Base-by-base conservation (phyloP, 2,329 filamentous ascomycete genomes). In the Alternaria dauci region DNA sequence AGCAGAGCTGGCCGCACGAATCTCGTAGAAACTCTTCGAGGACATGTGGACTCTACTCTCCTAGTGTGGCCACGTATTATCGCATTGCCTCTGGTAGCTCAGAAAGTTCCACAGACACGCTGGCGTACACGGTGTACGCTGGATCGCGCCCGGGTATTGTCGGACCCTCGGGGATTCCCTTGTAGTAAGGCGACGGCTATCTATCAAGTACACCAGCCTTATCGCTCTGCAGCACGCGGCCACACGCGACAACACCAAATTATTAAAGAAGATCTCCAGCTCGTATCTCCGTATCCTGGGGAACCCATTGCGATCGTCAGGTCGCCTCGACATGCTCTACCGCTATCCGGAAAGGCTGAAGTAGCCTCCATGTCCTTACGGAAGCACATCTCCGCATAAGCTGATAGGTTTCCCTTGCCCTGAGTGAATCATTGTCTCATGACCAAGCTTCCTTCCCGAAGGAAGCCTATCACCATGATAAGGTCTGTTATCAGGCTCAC, bases 391-490 rank as follows among this genome's bases (percentile, higher is more conserved):
- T 59, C 57, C 52, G 52, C 28, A 51, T 30, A 34, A 32, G 32
- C 43, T 55, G 58, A 67, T 67, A 63, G 54, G 58, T 56, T 42
- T 55, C 38, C 32, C 46, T 30, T 38, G 34, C 39, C 42, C 39
- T 51, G 53, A 57, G 44, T 30, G 14, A 59, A 53, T 23, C 16
- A 28, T 51, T 41, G 43, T 53, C 59, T 44, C 43, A 52, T 61
- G 47, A 57, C 57, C 47, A 55, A 50, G 8, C 42, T 55, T 59
- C 55, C 38, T 59, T 48, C 68, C 68, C 70, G 69, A 71, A 34
- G 65, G 57, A 72, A 70, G 66, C 72, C 66, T 73, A 75, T 75
- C 72, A 61, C 32, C n/a, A 52, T 59, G 67, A 73, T 70, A 72
- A 72, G 67, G 26, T 26, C 44, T 54, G 63, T 69, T 71, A 73